Base-by-base conservation (phyloP, 768 basidiomycete genomes). In the Xanthoconium stramineum region DNA sequence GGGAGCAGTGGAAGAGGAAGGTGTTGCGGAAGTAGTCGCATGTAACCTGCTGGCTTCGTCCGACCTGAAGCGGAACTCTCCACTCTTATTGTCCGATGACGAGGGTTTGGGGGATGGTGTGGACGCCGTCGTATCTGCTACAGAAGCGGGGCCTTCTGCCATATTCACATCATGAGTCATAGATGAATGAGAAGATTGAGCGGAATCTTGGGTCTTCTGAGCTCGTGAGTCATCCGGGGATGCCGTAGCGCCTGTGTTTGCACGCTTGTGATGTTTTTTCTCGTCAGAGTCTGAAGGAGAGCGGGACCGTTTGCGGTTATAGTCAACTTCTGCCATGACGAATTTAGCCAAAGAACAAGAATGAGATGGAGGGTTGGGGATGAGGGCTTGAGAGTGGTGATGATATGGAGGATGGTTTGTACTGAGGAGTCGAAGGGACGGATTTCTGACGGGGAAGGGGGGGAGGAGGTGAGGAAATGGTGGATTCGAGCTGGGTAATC, bases 281-380 rank as follows among this genome's bases (percentile, higher is more conserved):
- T 86, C 80, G 67, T 91, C 89, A 71, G 78, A 81, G 76, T 89
- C 88, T 68, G 88, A 90, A 56, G 89, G 85, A 51, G 90, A 92
- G 69, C 90, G 90, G 64, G 90, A 92, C 68, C 90, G 83, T 75
- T 92, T 92, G 76, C 89, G 87, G 72, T 79, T 89, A 63, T 81
- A 79, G 78, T 91, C 89, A 79, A 83, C 81, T 80, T 90, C 89
- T 89, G 86, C 85, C 88, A 89, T 90, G 74, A 80, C 83, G 80
- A 80, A 81, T 80, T 82, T 69, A 84, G 79, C 60, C 58, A 72
- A 75, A 70, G 65, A 72, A 74, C 69, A 71, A 64, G 60, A 63
- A 66, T 60, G 68, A 60, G 53, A 63, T 69, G 77, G 65, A 71
- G 66, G 68, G 69, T 72, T 71, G 64, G 69, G 72, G 74, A 74